Evolutionary conservation across 805 yeast genomes (phyloP).

Genomic region (Hanseniaspora mollemarum): DNA sequence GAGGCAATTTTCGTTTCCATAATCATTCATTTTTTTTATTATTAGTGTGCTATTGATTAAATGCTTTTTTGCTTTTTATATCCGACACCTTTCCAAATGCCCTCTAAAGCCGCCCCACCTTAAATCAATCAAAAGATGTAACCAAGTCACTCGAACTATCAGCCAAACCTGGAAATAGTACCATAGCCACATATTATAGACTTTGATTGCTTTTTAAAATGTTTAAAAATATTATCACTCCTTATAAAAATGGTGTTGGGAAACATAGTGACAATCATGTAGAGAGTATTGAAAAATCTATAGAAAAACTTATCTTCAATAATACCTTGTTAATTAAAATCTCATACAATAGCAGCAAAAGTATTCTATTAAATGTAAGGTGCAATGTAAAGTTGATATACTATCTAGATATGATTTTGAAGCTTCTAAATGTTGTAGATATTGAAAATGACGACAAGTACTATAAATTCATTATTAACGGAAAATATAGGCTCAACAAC

Average conservation of each 20-base stretch:
- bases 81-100: no score
- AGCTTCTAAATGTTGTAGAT: constrained; percentile 6
- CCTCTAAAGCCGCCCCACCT: no score
- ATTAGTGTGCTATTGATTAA: no score
- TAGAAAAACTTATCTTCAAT: constrained; percentile 1
- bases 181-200: no score
- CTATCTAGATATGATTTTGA: constrained; percentile 3
- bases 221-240: not conserved
- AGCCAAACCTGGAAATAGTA: no score
- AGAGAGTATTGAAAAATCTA: not conserved
- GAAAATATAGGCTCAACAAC: not conserved
- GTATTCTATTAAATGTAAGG: not conserved
- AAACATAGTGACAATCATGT: not conserved
- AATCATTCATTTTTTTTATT: no score
- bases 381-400: constrained; percentile 6
- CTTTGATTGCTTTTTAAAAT: no score
- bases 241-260: not conserved
- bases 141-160: no score
- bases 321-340: not conserved
- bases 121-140: no score
- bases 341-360: not conserved
- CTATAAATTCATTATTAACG: not conserved
- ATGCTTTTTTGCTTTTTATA: no score
- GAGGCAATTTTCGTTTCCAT: no score
- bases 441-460: not conserved